These are phyloP conservation scores for Rhododendron simsii DNA, from an alignment of 148 eudicot species.

Conservation along the genomic window DNA sequence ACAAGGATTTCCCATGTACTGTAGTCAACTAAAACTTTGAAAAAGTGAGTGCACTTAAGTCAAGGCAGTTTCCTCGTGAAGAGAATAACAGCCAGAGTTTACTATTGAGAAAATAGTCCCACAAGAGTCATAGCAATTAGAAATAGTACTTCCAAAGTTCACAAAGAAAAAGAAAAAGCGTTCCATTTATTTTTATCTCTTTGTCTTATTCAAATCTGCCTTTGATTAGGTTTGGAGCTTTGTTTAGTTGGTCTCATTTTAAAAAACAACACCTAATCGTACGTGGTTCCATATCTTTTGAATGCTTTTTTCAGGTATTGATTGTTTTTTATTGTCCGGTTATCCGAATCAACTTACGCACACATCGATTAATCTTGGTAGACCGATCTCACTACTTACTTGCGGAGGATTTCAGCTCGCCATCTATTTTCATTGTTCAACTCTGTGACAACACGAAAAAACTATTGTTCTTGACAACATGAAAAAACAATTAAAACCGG, in stretches of 20 bases:
- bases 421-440: too few relatives aligned
- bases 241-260: not conserved
- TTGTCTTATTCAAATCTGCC: not conserved
- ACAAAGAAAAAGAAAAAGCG: not conserved
- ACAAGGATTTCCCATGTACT: not conserved
- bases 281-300: not conserved
- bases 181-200: not conserved
- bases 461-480: too few relatives aligned
- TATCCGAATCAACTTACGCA: too few relatives aligned
- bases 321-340: too few relatives aligned
- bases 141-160: not conserved
- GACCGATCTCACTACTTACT: too few relatives aligned
- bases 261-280: not conserved
- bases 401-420: too few relatives aligned
- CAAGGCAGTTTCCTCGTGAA: slow-evolving; percentile 39
- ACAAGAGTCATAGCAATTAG: not conserved
- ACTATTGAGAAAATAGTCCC: not conserved
- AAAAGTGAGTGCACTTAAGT: slow-evolving; percentile 37
- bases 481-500: too few relatives aligned
- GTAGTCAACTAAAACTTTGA: not conserved
- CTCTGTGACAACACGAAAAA: too few relatives aligned
- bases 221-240: slow-evolving; percentile 9
- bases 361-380: too few relatives aligned
- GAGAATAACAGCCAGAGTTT: slow-evolving; percentile 18
- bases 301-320: too few relatives aligned